phyloP scores from a whole-genome alignment of 2,329 filamentous ascomycete genomes.

The Cryphonectria nitschkei region DNA sequence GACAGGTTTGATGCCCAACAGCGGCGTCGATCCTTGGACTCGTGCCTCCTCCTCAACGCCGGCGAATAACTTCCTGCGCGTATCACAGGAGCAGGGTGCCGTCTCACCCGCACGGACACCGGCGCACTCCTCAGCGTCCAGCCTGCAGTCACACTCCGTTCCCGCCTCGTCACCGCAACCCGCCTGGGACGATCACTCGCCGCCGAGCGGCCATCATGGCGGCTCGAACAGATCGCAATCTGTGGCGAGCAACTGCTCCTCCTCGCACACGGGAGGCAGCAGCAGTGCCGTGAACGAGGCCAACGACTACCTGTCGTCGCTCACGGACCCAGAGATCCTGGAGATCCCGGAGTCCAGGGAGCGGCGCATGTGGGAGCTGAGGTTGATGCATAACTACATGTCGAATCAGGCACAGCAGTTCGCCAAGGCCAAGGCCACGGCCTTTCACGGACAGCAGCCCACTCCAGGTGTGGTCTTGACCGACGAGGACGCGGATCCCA shows the following conservation, averaged over 20 bases:
- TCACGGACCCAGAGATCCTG: constrained; percentile 28
- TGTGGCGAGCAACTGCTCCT: constrained; percentile 13
- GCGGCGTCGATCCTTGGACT: constrained; percentile 8
- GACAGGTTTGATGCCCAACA: neutral
- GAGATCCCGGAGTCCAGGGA: constrained; percentile 41
- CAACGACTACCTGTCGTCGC: constrained; percentile 30
- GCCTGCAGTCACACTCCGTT: constrained; percentile 4
- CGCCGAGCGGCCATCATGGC: neutral
- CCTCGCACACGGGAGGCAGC: constrained; percentile 12
- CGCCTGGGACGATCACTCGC: neutral
- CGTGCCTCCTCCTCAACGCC: constrained; percentile 2
- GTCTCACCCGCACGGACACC: constrained; percentile 5
- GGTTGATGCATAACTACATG: constrained; percentile 42
- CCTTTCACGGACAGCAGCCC: constrained; percentile 28
- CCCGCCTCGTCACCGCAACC: constrained; percentile 12
- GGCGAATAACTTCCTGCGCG: neutral
- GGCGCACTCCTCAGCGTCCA: neutral
- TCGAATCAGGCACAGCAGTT: constrained; percentile 38
- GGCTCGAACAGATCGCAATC: constrained; percentile 13
- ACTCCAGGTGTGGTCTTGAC: constrained; percentile 20
- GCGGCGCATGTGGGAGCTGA: constrained; percentile 43
- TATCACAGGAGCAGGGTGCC: constrained; percentile 9
- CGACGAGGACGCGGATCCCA: neutral
- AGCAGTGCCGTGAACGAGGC: constrained; percentile 27
- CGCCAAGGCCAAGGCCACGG: constrained; percentile 14